Evolutionary conservation across 352 stramenopile species (phyloP).

Genomic region (Phytophthora brassicae): DNA sequence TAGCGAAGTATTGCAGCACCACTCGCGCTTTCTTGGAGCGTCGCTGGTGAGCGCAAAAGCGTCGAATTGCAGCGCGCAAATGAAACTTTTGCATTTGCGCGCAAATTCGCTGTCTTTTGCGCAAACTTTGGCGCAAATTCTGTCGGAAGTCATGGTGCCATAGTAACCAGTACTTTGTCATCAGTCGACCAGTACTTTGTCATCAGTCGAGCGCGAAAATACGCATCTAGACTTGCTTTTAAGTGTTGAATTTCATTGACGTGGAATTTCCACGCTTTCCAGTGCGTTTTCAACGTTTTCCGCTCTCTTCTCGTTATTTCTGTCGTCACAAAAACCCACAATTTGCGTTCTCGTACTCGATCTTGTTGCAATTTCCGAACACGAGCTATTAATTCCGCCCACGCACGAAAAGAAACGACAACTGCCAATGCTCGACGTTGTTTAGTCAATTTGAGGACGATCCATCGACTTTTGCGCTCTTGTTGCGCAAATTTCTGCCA

Average conservation of each 20-base stretch:
- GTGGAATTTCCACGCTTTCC: constrained; percentile 43
- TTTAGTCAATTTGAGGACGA: constrained; percentile 24
- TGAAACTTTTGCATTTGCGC: constrained; percentile 13
- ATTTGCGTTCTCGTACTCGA: constrained; percentile 51
- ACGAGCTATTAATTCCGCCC: constrained; percentile 41
- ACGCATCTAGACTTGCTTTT: constrained; percentile 44
- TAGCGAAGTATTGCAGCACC: constrained; percentile 43
- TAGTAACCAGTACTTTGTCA: constrained; percentile 65
- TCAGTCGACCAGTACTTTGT: constrained; percentile 61
- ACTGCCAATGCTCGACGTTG: constrained; percentile 4
- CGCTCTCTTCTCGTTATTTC: constrained; percentile 51
- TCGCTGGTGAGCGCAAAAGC: constrained; percentile 7
- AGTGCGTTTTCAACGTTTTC: constrained; percentile 43
- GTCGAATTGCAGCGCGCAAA: constrained; percentile 18
- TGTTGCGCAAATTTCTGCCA: constrained; percentile 38
- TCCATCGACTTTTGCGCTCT: constrained; percentile 10
- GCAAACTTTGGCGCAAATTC: background rate
- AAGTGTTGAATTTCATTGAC: constrained; percentile 46
- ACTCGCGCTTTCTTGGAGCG: constrained; percentile 33
- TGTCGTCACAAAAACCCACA: constrained; percentile 58
- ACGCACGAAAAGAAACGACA: constrained; percentile 29
- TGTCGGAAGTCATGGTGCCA: constrained; percentile 56
- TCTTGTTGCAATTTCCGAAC: constrained; percentile 52
- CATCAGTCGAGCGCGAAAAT: constrained; percentile 49
- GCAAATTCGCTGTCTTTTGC: background rate